phyloP scores from a whole-genome alignment of 805 yeast genomes.

The Diddensiella transvaalensis region DNA sequence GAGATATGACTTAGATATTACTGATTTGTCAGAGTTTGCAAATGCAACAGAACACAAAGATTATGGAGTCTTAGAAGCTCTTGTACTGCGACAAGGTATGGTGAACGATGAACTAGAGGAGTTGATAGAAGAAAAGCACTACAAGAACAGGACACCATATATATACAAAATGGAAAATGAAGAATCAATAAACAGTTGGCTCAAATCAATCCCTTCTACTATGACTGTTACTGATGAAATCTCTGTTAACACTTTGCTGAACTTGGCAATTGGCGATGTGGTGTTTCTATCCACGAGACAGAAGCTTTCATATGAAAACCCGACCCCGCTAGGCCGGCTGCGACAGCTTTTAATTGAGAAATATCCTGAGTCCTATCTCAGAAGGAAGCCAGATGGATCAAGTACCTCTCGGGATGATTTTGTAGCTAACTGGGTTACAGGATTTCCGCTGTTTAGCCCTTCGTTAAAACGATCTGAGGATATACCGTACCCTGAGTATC shows the following conservation, averaged over 20 bases:
- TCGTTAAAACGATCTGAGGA: constrained; percentile 15
- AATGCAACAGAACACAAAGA: constrained; percentile 36
- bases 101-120: constrained; percentile 7
- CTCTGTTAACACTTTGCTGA: constrained; percentile 32
- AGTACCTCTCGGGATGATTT: constrained; percentile 19
- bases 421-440: constrained; percentile 68
- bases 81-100: constrained; percentile 44
- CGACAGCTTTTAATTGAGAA: constrained; percentile 67
- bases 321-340: constrained; percentile 87
- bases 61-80: constrained; percentile 72
- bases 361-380: constrained; percentile 49
- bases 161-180: constrained; percentile 1
- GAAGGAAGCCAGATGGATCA: constrained; percentile 31
- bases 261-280: constrained; percentile 66
- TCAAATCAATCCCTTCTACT: not conserved
- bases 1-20: constrained; percentile 49
- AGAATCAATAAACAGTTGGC: not conserved
- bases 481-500: constrained; percentile 59
- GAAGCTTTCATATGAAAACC: constrained; percentile 73
- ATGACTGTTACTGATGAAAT: not conserved
- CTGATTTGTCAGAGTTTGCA: constrained; percentile 44
- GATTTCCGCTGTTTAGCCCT: constrained; percentile 90
- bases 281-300: constrained; percentile 79
- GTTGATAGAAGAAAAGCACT: constrained; percentile 8
- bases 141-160: constrained; percentile 17